Percentiles rank a stretch among this genome's conserved stretches.
Conservation (phyloP, 257 asterid genomes). For the Perilla frutescens region DNA sequence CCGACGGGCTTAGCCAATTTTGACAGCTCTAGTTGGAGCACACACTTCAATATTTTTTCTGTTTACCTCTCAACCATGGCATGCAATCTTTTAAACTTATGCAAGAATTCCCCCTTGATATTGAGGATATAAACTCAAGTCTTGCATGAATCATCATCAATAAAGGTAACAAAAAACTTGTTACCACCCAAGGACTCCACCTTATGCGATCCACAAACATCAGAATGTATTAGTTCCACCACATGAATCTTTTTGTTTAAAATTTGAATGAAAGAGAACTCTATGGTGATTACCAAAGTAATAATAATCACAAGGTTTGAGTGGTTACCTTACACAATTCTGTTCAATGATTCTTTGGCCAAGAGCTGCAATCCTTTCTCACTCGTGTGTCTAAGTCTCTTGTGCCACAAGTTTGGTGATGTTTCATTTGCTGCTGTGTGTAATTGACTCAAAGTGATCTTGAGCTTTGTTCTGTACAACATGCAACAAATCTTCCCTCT, state of each 20-base stretch:
- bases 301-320: conserved; percentile 2
- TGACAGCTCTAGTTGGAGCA: no score
- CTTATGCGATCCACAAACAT: conserved; percentile 11
- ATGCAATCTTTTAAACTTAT: background rate
- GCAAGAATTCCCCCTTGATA: background rate
- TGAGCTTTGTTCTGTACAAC: background rate
- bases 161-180: background rate
- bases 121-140: background rate
- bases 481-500: background rate
- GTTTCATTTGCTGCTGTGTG: background rate
- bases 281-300: conserved; percentile 17
- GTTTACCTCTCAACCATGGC: background rate
- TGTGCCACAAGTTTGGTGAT: background rate
- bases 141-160: no score
- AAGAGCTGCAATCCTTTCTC: background rate
- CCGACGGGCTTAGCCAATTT: no score
- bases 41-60: background rate
- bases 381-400: background rate
- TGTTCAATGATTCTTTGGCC: conserved; percentile 1
- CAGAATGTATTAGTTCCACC: conserved; percentile 1
- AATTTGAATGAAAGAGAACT: background rate
- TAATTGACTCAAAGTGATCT: background rate
- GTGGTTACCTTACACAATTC: background rate
- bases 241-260: background rate
- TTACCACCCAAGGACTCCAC: background rate